A percentile compares a stretch with the other conserved stretches of the same genome.
phyloP scores from a whole-genome alignment of 169 alveolate genomes.

The Plasmodium gaboni region DNA sequence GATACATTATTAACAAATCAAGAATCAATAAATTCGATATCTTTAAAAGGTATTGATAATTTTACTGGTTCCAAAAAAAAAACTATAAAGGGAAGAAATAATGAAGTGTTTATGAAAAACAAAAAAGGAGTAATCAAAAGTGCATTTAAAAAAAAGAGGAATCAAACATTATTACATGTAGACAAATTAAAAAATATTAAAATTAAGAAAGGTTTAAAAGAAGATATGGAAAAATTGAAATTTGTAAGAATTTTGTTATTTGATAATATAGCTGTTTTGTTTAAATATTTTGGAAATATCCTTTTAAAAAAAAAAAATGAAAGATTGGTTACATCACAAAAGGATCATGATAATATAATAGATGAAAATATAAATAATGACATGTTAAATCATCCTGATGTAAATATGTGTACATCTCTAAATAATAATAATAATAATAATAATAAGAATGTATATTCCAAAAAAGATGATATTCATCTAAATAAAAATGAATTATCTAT shows the following conservation, averaged over 20 bases:
- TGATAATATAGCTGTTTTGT: constrained; percentile 39
- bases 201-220: constrained; percentile 40
- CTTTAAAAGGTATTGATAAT: not conserved
- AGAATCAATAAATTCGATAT: not conserved
- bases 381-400: too few relatives aligned
- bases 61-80: not conserved
- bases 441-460: not conserved
- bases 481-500: constrained; percentile 16
- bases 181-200: constrained; percentile 32
- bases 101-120: not conserved
- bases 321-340: not conserved
- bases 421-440: not conserved
- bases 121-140: constrained; percentile 10
- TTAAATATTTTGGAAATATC: constrained; percentile 48
- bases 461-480: not conserved
- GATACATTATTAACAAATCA: not conserved
- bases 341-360: too few relatives aligned
- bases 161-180: not conserved
- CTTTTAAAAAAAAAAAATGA: constrained; percentile 17
- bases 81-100: not conserved
- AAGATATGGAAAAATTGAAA: constrained; percentile 45
- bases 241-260: constrained; percentile 36
- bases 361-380: too few relatives aligned
- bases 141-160: constrained; percentile 20
- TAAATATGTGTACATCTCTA: not conserved